phyloP scores from a whole-genome alignment of 2,329 filamentous ascomycete species.

The Aspergillus puulaauensis region DNA sequence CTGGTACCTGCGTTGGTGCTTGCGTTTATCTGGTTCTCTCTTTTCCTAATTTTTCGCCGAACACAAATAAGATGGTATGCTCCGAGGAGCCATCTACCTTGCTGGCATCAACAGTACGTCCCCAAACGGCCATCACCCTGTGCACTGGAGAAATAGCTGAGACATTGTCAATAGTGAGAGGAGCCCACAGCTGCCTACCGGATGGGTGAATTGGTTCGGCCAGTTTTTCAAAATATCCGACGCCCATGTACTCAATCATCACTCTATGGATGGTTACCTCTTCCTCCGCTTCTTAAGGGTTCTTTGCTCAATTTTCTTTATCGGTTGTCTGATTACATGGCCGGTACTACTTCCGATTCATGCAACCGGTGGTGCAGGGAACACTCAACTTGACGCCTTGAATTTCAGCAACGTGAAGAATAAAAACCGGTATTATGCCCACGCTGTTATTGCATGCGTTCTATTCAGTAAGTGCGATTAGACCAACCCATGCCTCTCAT shows the following conservation, averaged over 20 bases:
- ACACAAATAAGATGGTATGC: slow-evolving; percentile 48
- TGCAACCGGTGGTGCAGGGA: slow-evolving; percentile 70
- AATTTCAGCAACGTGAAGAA: slow-evolving; percentile 74
- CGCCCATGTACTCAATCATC: slow-evolving; percentile 80
- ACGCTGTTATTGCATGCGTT: slow-evolving; percentile 71
- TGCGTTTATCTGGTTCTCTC: slow-evolving; percentile 42
- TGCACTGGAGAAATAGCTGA: not conserved
- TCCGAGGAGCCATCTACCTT: slow-evolving; percentile 43
- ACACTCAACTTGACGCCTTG: slow-evolving; percentile 70
- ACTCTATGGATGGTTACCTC: slow-evolving; percentile 87
- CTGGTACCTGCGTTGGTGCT: slow-evolving; percentile 48
- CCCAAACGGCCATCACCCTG: not conserved
- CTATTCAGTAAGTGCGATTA: slow-evolving; percentile 45
- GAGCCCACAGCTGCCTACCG: slow-evolving; percentile 48
- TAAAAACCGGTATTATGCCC: slow-evolving; percentile 71
- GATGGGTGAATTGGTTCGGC: slow-evolving; percentile 56
- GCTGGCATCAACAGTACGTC: slow-evolving; percentile 41
- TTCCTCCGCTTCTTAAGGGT: slow-evolving; percentile 87
- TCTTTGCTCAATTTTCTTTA: slow-evolving; percentile 72
- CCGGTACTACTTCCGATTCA: slow-evolving; percentile 87
- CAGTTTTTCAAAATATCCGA: slow-evolving; percentile 61
- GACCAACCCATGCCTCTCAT: not conserved
- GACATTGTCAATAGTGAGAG: slow-evolving; percentile 35
- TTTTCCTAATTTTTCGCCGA: slow-evolving; percentile 49
- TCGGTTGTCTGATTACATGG: slow-evolving; percentile 81